Conservation (phyloP, 73 alveolate genomes). For the Blepharisma stoltei region DNA sequence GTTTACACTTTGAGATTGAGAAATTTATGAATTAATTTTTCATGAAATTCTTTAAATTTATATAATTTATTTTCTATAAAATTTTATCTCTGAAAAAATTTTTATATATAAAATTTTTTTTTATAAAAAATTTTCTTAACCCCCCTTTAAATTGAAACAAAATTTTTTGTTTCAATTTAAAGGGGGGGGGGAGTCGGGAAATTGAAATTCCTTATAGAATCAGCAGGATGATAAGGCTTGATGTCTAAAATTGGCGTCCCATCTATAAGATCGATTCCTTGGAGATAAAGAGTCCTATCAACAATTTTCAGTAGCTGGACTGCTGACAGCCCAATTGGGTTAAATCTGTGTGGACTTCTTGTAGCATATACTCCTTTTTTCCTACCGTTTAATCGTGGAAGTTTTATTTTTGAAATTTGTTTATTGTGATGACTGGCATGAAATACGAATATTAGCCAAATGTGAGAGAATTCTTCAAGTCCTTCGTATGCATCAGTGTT, state of each 20-base stretch:
- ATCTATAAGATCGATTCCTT: conserved; percentile 82
- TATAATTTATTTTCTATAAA: too few relatives aligned
- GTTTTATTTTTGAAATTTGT: conserved; percentile 68
- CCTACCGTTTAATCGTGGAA: conserved; percentile 79
- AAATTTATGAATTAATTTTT: too few relatives aligned
- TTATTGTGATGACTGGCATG: conserved; percentile 66
- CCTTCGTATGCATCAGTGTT: conserved; percentile 71
- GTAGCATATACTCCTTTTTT: conserved; percentile 93
- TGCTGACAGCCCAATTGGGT: conserved; percentile 86
- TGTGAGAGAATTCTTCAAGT: conserved; percentile 68
- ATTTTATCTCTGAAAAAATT: too few relatives aligned
- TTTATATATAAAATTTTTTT: too few relatives aligned
- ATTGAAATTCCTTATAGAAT: background rate
- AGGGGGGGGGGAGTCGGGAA: too few relatives aligned
- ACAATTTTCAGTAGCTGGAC: conserved; percentile 68
- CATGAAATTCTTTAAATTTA: too few relatives aligned
- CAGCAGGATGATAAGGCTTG: conserved; percentile 76
- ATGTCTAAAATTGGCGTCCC: conserved; percentile 91
- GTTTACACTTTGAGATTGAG: too few relatives aligned
- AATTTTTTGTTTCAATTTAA: too few relatives aligned
- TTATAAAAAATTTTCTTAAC: too few relatives aligned
- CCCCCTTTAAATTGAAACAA: too few relatives aligned
- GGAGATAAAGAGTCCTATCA: conserved; percentile 56
- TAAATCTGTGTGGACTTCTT: conserved; percentile 86
- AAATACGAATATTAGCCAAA: conserved; percentile 85